phyloP scores from a whole-genome alignment of 192 early-diverging fungal genomes.

The Backusella australiensis region DNA sequence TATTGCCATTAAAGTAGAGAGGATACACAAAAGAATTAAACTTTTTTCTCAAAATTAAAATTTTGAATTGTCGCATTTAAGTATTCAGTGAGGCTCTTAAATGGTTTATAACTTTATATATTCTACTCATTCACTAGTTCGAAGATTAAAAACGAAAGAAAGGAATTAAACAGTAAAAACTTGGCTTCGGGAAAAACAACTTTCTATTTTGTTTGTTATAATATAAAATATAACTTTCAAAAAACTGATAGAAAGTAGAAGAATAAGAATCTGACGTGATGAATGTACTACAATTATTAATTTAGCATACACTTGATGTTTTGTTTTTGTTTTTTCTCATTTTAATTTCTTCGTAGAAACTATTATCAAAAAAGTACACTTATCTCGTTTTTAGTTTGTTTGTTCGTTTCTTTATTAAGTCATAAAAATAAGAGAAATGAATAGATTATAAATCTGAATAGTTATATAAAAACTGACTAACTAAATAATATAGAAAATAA shows the following conservation, averaged over 20 bases:
- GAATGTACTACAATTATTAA: not conserved
- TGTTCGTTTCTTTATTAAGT: not conserved
- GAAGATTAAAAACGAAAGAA: not conserved
- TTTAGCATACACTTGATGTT: too few species aligned
- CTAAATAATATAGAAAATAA: not conserved
- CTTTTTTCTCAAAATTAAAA: not conserved
- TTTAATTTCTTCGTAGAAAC: too few species aligned
- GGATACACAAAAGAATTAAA: not conserved
- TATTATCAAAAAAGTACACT: not conserved
- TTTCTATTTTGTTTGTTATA: not conserved
- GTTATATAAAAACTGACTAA: not conserved
- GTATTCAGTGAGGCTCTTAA: not conserved
- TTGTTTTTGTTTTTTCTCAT: too few species aligned
- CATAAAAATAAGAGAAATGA: not conserved
- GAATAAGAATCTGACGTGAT: not conserved
- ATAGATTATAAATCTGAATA: not conserved
- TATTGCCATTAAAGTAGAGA: not conserved
- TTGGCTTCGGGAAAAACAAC: too few species aligned
- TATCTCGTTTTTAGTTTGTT: not conserved
- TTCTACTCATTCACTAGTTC: not conserved
- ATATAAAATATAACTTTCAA: not conserved
- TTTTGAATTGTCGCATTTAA: not conserved
- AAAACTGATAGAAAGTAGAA: not conserved
- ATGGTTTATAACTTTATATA: not conserved
- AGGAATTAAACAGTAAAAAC: too few species aligned